phyloP scores from a whole-genome alignment of 495 filamentous ascomycete species.

The Penicillium simplicissimum region DNA sequence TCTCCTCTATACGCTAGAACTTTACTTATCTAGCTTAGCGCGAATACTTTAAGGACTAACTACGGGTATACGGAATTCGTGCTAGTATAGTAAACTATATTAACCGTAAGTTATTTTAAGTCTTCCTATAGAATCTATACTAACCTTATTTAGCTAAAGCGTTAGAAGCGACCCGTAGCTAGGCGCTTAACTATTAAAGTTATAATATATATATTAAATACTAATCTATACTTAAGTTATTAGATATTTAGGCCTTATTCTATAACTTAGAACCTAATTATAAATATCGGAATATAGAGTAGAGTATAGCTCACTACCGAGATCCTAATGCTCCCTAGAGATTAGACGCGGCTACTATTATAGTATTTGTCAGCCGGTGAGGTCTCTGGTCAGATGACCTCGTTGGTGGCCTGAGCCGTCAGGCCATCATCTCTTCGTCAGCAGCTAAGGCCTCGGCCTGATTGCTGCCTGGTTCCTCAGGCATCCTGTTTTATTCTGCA shows the following conservation, averaged over 20 bases:
- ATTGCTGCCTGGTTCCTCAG: too few relatives aligned
- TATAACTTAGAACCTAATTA: slow-evolving; percentile 3
- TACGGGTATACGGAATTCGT: slow-evolving; percentile 18
- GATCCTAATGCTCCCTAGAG: background rate
- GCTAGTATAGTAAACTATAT: slow-evolving; percentile 5
- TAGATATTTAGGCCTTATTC: slow-evolving; percentile 22
- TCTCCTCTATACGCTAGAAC: slow-evolving; percentile 13
- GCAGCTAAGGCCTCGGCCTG: too few relatives aligned
- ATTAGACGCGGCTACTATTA: background rate
- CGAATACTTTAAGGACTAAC: slow-evolving; percentile 13
- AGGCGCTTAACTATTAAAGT: slow-evolving; percentile 18
- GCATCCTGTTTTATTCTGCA: too few relatives aligned
- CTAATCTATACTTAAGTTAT: slow-evolving; percentile 13
- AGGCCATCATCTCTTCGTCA: too few relatives aligned
- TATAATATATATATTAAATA: slow-evolving; percentile 25
- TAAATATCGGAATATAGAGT: background rate
- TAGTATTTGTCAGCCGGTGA: too few relatives aligned
- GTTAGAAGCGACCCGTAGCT: slow-evolving; percentile 17
- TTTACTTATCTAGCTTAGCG: slow-evolving; percentile 14
- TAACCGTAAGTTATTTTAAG: background rate
- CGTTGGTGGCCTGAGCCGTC: too few relatives aligned
- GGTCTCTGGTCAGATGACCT: too few relatives aligned
- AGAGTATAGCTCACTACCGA: background rate
- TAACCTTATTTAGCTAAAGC: slow-evolving; percentile 19
- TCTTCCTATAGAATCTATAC: background rate